Evolutionary conservation across 2,329 filamentous ascomycete species (phyloP).

Genomic region (Colletotrichum brevisporum): DNA sequence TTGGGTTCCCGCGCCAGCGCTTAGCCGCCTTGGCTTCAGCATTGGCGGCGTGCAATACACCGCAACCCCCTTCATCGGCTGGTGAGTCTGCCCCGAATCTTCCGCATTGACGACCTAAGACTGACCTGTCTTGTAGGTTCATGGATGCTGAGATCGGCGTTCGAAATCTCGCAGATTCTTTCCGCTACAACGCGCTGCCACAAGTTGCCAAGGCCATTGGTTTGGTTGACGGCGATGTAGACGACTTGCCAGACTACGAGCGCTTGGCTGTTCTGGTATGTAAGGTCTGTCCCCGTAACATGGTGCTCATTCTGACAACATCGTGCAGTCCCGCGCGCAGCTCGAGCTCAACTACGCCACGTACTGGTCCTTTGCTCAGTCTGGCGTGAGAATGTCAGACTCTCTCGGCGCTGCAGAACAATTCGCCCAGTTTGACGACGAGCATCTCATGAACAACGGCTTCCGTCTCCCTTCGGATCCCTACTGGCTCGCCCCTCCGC

Average conservation of each 20-base stretch:
- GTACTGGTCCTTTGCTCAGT: slow-evolving; percentile 38
- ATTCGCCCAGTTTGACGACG: slow-evolving; percentile 37
- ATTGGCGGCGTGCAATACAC: slow-evolving; percentile 39
- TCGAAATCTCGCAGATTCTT: slow-evolving; percentile 35
- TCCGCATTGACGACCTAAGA: background rate
- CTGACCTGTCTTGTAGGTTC: slow-evolving; percentile 23
- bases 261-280: slow-evolving; percentile 34
- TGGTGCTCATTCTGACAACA: slow-evolving; percentile 3
- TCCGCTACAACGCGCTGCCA: slow-evolving; percentile 37
- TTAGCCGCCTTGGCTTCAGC: slow-evolving; percentile 39
- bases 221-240: slow-evolving; percentile 32
- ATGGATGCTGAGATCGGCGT: slow-evolving; percentile 40
- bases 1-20: slow-evolving; percentile 38
- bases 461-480: slow-evolving; percentile 39
- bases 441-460: slow-evolving; percentile 40
- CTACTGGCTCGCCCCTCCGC: slow-evolving; percentile 35
- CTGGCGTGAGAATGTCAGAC: slow-evolving; percentile 37
- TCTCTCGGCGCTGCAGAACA: slow-evolving; percentile 38
- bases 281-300: background rate
- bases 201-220: slow-evolving; percentile 35
- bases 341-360: slow-evolving; percentile 39
- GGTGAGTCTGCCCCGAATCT: background rate
- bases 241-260: slow-evolving; percentile 37
- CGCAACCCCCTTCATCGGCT: slow-evolving; percentile 35
- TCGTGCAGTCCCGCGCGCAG: slow-evolving; percentile 35